A percentile compares a stretch with the other conserved stretches of the same genome.
Conservation (phyloP, 495 filamentous ascomycete genomes). For the Penicillium riverlandense region DNA sequence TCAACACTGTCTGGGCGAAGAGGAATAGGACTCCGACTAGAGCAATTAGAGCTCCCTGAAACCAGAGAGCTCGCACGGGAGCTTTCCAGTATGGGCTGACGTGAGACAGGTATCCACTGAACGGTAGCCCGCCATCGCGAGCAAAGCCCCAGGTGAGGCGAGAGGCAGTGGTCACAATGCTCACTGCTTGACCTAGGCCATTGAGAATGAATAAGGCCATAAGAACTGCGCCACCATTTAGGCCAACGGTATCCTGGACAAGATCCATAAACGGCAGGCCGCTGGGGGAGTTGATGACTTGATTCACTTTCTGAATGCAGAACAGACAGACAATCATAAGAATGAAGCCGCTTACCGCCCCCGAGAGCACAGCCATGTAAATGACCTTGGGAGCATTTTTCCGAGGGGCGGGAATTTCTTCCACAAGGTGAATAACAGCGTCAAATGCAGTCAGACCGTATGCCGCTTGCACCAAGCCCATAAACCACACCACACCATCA, state of each 20-base stretch:
- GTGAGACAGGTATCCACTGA: conserved; percentile 26
- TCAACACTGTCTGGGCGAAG: conserved; percentile 37
- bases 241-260: conserved; percentile 28
- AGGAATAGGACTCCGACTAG: conserved; percentile 35
- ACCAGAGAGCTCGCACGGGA: conserved; percentile 34
- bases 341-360: conserved; percentile 52
- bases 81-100: conserved; percentile 29
- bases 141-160: conserved; percentile 48
- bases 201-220: conserved; percentile 39
- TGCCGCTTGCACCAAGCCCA: conserved; percentile 52
- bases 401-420: conserved; percentile 35
- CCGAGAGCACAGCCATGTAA: conserved; percentile 27
- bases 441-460: conserved; percentile 55
- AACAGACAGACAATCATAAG: conserved; percentile 72
- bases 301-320: conserved; percentile 54
- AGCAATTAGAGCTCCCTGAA: conserved; percentile 31
- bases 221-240: conserved; percentile 24
- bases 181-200: conserved; percentile 34
- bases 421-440: conserved; percentile 53
- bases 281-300: conserved; percentile 40
- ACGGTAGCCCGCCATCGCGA: conserved; percentile 47
- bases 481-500: conserved; percentile 55
- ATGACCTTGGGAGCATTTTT: conserved; percentile 33
- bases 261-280: conserved; percentile 38
- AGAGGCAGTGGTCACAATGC: conserved; percentile 41